Evolutionary conservation across 306 rosid species (phyloP), one percentile per base, ranked within the genome.

Genomic region (Dalbergia oliveri): DNA sequence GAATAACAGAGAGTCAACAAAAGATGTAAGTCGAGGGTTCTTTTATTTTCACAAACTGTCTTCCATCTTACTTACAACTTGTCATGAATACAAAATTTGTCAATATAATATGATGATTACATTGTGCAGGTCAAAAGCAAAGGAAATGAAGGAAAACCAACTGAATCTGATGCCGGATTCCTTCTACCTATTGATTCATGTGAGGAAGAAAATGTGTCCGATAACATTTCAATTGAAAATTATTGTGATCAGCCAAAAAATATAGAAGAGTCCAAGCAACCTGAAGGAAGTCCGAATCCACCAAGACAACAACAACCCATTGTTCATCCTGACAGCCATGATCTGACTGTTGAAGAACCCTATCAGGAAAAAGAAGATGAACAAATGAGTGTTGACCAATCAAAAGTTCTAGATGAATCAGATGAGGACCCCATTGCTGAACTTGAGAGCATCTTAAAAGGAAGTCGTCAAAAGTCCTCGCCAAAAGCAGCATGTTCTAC

Each of bases 401-500:
- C 59, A 26, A 14, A 67, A 77, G 33, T 54, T 57, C 50, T 43
- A 21, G 41, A 69, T 66, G 74, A 53, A 6, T 77, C 75, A 21
- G 75, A 77, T 44, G 76, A 68, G 18, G 82, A 68, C 39, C 50
- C 8, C 21, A 34, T 78, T 78, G 60, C 76, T 68, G 51, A 78
- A 44, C 69, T 58, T 26, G 82, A 78, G 14, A 68, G 69, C 76
- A 68, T 78, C 68, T 31, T 78, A 37, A 43, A 16, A 34, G 75
- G 61, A 78, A 57, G 39, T 57, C 51, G 39, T 57, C 51, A 18
- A 57, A 63, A 57, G 41, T 16, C 82, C 15, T 44, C 51, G 41
- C 50, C 76, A 16, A 57, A 43, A 68, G 41, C 18, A 68, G 51
- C 76, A 13, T 43, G 15, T 44, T 67, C 75, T 3, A 43, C 68